These are phyloP conservation scores for Hemisphaericaspora subhashii DNA, from an alignment of 1,139 yeast genomes.

Conservation along the genomic window DNA sequence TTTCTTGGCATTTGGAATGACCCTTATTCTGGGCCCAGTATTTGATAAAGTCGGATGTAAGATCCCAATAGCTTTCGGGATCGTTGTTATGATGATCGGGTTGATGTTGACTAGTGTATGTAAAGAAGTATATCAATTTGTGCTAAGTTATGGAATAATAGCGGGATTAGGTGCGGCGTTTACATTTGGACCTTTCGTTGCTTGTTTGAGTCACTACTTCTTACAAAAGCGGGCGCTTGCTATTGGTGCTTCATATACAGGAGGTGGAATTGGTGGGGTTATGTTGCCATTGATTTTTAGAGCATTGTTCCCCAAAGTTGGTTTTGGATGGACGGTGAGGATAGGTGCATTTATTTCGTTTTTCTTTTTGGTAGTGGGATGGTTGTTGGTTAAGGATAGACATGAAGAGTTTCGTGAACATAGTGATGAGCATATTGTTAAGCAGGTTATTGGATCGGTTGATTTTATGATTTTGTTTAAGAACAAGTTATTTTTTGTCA, in stretches of 20 bases:
- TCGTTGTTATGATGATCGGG: conserved; percentile 21
- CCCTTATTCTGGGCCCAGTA: conserved; percentile 31
- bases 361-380: conserved; percentile 17
- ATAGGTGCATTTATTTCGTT: conserved; percentile 25
- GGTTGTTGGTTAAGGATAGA: conserved; percentile 22
- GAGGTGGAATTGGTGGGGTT: conserved; percentile 33
- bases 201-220: conserved; percentile 26
- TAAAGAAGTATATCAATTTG: conserved; percentile 25
- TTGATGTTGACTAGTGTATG: conserved; percentile 24
- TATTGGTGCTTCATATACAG: conserved; percentile 26
- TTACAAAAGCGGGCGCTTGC: conserved; percentile 23
- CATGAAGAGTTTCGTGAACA: conserved; percentile 19
- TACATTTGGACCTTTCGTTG: conserved; percentile 26
- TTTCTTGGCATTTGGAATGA: conserved; percentile 28
- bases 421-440: conserved; percentile 10
- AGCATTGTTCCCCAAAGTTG: conserved; percentile 28
- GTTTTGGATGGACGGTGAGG: conserved; percentile 32
- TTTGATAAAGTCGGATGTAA: conserved; percentile 26
- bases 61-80: conserved; percentile 20
- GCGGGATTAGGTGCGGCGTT: conserved; percentile 30
- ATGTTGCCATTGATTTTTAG: conserved; percentile 29
- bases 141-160: conserved; percentile 22
- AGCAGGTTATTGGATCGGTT: conserved; percentile 23
- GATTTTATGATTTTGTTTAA: conserved; percentile 26
- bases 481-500: conserved; percentile 24